These are phyloP conservation scores for Alnus glutinosa DNA, from an alignment of 306 rosid genomes.

Conservation along the genomic window DNA sequence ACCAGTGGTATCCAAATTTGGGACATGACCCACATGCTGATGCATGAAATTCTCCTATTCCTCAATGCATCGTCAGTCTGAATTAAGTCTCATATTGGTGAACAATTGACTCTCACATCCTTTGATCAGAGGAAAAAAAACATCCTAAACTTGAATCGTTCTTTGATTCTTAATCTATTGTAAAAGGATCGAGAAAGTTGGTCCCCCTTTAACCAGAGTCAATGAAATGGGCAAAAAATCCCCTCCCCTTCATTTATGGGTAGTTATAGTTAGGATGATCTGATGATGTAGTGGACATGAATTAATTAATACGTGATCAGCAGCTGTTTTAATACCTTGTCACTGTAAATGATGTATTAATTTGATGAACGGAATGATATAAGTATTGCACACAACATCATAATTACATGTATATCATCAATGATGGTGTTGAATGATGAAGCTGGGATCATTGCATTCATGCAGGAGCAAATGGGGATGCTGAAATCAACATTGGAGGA, in stretches of 20 bases:
- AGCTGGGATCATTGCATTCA: conserved; percentile 12
- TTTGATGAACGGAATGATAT: background rate
- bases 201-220: too few species aligned
- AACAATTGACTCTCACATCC: too few species aligned
- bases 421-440: background rate
- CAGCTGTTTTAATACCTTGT: background rate
- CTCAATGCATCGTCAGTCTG: too few species aligned
- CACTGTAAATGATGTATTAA: background rate
- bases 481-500: conserved; percentile 42
- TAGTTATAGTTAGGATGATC: background rate
- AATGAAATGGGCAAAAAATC: background rate
- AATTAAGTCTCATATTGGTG: too few species aligned
- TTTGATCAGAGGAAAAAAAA: too few species aligned
- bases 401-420: background rate
- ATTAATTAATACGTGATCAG: background rate
- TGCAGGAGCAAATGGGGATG: conserved; percentile 60
- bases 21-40: background rate
- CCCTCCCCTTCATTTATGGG: background rate
- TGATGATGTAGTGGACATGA: background rate
- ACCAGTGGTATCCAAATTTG: background rate
- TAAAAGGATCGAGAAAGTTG: too few species aligned
- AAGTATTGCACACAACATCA: background rate
- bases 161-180: too few species aligned
- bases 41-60: background rate
- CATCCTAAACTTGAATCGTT: too few species aligned